phyloP scores from a whole-genome alignment of 2,329 filamentous ascomycete genomes.

The Aureobasidium sp. region DNA sequence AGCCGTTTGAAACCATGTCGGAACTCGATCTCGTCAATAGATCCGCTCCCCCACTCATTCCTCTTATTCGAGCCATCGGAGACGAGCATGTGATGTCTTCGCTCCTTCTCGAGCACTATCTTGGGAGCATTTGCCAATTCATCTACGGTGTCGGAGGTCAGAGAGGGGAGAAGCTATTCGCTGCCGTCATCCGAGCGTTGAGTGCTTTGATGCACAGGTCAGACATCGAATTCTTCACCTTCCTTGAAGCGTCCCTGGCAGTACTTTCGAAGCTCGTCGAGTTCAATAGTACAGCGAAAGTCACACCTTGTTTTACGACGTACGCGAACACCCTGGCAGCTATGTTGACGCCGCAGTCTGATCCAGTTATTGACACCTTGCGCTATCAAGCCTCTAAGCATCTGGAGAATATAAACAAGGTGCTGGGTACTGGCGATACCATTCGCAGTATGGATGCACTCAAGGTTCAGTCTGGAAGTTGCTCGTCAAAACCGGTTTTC shows the following conservation, averaged over 20 bases:
- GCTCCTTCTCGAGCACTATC: conserved; percentile 35
- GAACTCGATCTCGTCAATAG: conserved; percentile 18
- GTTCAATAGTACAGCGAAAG: conserved; percentile 17
- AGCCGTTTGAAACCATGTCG: background rate
- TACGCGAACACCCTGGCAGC: background rate
- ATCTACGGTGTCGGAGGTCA: conserved; percentile 37
- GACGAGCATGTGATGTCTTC: conserved; percentile 37
- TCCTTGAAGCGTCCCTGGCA: conserved; percentile 16
- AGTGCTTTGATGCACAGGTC: background rate
- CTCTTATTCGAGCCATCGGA: conserved; percentile 37
- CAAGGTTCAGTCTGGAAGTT: background rate
- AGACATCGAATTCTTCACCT: background rate
- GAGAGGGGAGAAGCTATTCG: conserved; percentile 33
- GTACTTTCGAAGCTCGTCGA: conserved; percentile 18
- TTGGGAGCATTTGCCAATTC: conserved; percentile 40
- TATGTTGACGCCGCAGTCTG: background rate
- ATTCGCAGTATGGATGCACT: background rate
- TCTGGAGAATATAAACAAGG: background rate
- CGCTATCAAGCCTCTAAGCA: background rate
- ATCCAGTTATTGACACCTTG: background rate
- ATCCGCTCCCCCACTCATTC: conserved; percentile 33
- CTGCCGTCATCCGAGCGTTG: background rate
- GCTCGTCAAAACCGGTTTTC: conserved; percentile 5
- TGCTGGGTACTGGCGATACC: background rate
- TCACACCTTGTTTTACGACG: background rate